Evolutionary conservation across 331 rosid species (phyloP), one percentile per base, ranked within the genome.

Genomic region (Pyrus hybrid): DNA sequence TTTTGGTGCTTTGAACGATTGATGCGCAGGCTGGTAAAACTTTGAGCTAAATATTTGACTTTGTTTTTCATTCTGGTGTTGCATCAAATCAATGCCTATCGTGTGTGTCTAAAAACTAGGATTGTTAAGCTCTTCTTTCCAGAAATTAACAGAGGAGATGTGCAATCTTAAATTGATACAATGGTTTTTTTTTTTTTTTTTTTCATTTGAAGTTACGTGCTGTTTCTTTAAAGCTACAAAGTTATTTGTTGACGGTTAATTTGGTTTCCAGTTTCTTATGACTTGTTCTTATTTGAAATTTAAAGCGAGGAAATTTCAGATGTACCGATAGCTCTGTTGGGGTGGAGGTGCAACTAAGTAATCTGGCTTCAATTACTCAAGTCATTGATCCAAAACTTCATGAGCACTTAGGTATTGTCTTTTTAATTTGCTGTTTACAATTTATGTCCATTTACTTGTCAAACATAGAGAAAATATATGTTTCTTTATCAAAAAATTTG

Each of bases 1-100:
- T 95, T 95, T 87, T 95, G 98, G 98, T 95, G 99, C 88, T 95
- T 95, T 75, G 99, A 95, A 80, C 98, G 97, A 69, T 63, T 95
- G 80, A 95, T 95, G 99, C 96, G 98, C 82, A 91, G 98, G 88
- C 85, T 92, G 92, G 99, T 95, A 95, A 45, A n/a, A 7, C 51
- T 28, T 18, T 74, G 62, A 29, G 30, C 77, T 29, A 33, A 74
- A 20, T 45, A 22, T 73, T 22, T 10, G 1, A 53, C 32, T 43
- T 28, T 29, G 2, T 62, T 12, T 47, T 18, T 43, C 47, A 23
- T 23, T 45, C 29, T 62, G 60, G 16, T 13, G 23, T 63, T 63
- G 32, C 32, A 18, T 73, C 21, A 61, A 60, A 26, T 22, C 45
- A 41, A 25, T 60, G 8, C 47, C 69, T 18, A 20, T 43, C 17